Percentiles rank a stretch among this genome's conserved stretches.
Evolutionary conservation across 352 stramenopile species (phyloP).

Genomic region (Phytophthora palmivora): DNA sequence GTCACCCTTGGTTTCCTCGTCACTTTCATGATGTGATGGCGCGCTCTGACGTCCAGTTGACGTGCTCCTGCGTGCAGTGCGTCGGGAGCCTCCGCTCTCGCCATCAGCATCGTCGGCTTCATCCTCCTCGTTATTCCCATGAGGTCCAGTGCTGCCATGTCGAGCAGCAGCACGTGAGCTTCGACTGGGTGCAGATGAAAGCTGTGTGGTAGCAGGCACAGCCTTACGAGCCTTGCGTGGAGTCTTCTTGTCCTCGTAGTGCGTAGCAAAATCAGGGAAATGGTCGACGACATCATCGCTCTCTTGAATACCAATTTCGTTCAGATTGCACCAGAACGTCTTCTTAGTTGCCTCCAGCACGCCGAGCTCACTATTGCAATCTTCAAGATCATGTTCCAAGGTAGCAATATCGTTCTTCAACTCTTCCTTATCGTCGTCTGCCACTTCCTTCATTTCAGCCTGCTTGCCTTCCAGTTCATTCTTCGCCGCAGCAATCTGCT

Average conservation of each 20-base stretch:
- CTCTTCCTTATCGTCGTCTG: conserved; percentile 45
- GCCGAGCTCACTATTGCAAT: conserved; percentile 59
- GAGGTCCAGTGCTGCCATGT: conserved; percentile 15
- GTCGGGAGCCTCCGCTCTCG: conserved; percentile 26
- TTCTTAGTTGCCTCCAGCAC: conserved; percentile 68
- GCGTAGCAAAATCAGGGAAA: conserved; percentile 50
- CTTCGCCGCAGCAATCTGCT: conserved; percentile 47
- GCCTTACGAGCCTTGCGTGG: conserved; percentile 43
- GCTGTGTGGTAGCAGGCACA: neutral
- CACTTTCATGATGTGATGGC: conserved; percentile 28
- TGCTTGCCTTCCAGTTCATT: conserved; percentile 57
- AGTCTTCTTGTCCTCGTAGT: conserved; percentile 45
- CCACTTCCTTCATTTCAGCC: conserved; percentile 46
- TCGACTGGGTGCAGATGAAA: conserved; percentile 26
- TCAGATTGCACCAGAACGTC: conserved; percentile 41
- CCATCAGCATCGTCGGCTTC: conserved; percentile 23
- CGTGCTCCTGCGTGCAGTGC: conserved; percentile 39
- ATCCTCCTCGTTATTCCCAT: conserved; percentile 20
- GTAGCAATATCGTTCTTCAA: conserved; percentile 39
- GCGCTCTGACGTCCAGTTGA: conserved; percentile 34
- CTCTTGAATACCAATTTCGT: conserved; percentile 48
- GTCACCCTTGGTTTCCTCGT: conserved; percentile 38
- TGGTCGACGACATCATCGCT: conserved; percentile 61
- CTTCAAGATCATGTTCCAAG: conserved; percentile 45
- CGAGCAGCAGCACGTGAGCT: conserved; percentile 22